These are phyloP conservation scores for Trypanosoma scelopori DNA, from an alignment of 208 protist species.

Conservation along the genomic window DNA sequence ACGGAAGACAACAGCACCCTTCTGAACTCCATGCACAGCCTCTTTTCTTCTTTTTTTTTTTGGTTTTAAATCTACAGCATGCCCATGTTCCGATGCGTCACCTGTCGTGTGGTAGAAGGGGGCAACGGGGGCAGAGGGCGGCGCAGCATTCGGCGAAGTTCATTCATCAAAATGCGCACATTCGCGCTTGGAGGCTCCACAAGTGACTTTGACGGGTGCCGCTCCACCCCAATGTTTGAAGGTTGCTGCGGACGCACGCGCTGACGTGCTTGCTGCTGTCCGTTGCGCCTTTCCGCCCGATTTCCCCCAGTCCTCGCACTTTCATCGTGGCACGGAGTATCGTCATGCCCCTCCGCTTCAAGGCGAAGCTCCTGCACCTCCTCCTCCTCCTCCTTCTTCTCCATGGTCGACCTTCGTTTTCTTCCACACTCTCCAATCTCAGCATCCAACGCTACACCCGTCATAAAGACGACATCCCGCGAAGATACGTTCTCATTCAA, in stretches of 20 bases:
- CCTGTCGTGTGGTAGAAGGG: slow-evolving; percentile 1
- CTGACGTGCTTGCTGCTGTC: background rate
- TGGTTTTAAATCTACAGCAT: too few species aligned
- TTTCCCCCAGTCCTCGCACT: background rate
- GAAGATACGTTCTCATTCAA: slow-evolving; percentile 3
- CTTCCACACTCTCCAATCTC: background rate
- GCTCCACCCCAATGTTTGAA: background rate
- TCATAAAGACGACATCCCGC: slow-evolving; percentile 33
- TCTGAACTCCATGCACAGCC: background rate
- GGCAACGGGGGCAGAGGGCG: slow-evolving; percentile 74
- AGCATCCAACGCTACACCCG: slow-evolving; percentile 24
- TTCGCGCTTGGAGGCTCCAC: slow-evolving; percentile 56
- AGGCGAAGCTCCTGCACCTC: background rate
- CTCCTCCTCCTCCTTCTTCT: background rate
- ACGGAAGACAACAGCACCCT: too few species aligned
- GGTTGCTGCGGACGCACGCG: background rate
- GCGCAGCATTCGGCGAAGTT: slow-evolving; percentile 76
- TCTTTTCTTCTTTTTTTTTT: too few species aligned
- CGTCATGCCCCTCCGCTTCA: background rate
- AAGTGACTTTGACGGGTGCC: slow-evolving; percentile 21
- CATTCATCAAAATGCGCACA: slow-evolving; percentile 76
- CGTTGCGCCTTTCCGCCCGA: background rate
- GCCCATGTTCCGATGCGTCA: background rate
- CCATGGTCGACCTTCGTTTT: background rate
- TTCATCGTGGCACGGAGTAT: too few species aligned